A percentile compares a stretch with the other conserved stretches of the same genome.
phyloP scores from a whole-genome alignment of 163 green algal genomes.

The Chlamydomonas reinhardtii region DNA sequence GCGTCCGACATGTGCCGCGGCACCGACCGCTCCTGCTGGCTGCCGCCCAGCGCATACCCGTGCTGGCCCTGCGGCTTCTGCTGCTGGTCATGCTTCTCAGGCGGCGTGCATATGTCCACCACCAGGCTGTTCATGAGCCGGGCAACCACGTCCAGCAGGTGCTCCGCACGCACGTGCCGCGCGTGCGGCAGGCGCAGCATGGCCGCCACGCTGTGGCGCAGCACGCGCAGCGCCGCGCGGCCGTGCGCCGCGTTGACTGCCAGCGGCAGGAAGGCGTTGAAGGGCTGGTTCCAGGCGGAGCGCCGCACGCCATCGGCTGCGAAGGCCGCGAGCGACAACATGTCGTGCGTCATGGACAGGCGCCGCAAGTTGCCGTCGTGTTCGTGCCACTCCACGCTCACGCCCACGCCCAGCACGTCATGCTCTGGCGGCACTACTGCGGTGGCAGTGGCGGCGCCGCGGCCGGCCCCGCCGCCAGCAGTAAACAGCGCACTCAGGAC shows the following conservation, averaged over 20 bases:
- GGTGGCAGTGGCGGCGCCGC: too few relatives aligned
- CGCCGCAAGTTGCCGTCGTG: neutral
- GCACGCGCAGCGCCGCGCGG: neutral
- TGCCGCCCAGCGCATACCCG: neutral
- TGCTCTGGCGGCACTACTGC: too few relatives aligned
- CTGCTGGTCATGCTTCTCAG: neutral
- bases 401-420: slow-evolving; percentile 33
- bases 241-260: slow-evolving; percentile 15
- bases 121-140: slow-evolving; percentile 47
- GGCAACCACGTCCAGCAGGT: slow-evolving; percentile 11
- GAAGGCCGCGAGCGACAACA: slow-evolving; percentile 37
- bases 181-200: slow-evolving; percentile 7
- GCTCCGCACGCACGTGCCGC: neutral
- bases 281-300: slow-evolving; percentile 52
- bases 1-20: slow-evolving; percentile 30
- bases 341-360: slow-evolving; percentile 21
- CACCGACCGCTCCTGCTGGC: neutral
- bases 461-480: neutral
- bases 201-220: neutral
- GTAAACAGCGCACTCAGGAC: too few relatives aligned
- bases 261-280: slow-evolving; percentile 53
- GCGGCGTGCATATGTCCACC: slow-evolving; percentile 12
- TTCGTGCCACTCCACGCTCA: neutral
- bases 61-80: neutral
- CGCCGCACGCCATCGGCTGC: slow-evolving; percentile 6